phyloP scores from a whole-genome alignment of 208 protist species.

The Leishmania amazonensis region DNA sequence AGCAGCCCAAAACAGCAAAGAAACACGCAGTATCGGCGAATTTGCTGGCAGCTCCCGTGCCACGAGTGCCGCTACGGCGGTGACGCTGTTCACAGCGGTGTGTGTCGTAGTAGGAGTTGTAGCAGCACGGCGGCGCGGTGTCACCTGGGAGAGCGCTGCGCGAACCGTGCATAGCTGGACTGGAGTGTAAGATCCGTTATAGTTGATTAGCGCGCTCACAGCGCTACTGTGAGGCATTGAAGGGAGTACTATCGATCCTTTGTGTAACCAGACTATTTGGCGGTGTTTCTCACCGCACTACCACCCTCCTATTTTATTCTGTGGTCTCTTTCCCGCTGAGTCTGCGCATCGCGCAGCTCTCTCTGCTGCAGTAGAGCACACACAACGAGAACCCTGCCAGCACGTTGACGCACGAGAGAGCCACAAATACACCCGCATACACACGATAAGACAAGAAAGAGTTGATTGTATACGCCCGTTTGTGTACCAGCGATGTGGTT shows the following conservation, averaged over 20 bases:
- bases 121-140: not conserved
- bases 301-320: not conserved
- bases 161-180: constrained; percentile 8
- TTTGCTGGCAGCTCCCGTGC: not conserved
- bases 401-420: not conserved
- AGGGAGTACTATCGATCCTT: not conserved
- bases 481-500: not conserved
- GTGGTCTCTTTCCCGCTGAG: not conserved
- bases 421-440: not conserved
- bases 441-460: not conserved
- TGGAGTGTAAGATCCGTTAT: not conserved
- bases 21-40: not conserved
- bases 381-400: not conserved
- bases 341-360: not conserved
- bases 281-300: not conserved
- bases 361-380: no score
- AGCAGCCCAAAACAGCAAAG: constrained; percentile 7
- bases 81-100: not conserved
- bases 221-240: not conserved
- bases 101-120: constrained; percentile 2
- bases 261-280: not conserved
- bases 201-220: not conserved
- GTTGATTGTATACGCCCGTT: not conserved
- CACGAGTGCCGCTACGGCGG: not conserved
- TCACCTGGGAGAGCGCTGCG: not conserved